Evolutionary conservation across 371 early-diverging fungal species (phyloP).

Genomic region (Mortierella polycephala): DNA sequence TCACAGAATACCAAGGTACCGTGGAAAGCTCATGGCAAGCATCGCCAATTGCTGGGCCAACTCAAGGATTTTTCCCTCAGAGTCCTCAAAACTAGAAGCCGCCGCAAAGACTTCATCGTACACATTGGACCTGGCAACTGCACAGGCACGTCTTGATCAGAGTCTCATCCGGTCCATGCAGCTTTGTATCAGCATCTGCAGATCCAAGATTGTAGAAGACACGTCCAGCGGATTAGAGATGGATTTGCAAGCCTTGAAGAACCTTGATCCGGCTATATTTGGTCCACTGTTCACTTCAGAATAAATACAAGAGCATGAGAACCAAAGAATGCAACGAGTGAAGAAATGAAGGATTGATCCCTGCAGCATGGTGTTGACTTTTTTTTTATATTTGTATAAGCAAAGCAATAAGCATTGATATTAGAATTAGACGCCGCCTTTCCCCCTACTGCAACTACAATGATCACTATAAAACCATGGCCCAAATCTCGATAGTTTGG

Average conservation of each 20-base stretch:
- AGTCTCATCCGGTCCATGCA: constrained; percentile 22
- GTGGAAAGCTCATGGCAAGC: constrained; percentile 35
- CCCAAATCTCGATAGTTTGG: constrained; percentile 53
- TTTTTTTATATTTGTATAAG: not conserved
- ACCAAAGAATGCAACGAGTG: not conserved
- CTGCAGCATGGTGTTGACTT: not conserved
- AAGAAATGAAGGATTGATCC: not conserved
- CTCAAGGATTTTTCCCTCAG: constrained; percentile 23
- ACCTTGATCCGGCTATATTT: constrained; percentile 34
- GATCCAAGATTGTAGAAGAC: constrained; percentile 13
- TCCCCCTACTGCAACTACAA: not conserved
- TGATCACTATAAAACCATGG: constrained; percentile 23
- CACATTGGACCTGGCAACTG: not conserved
- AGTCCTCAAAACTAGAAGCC: not conserved
- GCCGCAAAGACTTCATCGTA: not conserved
- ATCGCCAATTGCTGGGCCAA: constrained; percentile 51
- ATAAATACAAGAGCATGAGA: not conserved
- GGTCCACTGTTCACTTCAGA: constrained; percentile 18
- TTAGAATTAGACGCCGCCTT: not conserved
- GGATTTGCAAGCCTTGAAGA: constrained; percentile 21
- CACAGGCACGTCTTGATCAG: constrained; percentile 21
- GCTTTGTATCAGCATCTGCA: constrained; percentile 21
- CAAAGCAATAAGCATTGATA: not conserved
- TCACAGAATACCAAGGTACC: constrained; percentile 28
- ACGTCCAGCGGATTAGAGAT: constrained; percentile 19